Conservation (phyloP, 495 filamentous ascomycete species). For the Penicillium steckii region DNA sequence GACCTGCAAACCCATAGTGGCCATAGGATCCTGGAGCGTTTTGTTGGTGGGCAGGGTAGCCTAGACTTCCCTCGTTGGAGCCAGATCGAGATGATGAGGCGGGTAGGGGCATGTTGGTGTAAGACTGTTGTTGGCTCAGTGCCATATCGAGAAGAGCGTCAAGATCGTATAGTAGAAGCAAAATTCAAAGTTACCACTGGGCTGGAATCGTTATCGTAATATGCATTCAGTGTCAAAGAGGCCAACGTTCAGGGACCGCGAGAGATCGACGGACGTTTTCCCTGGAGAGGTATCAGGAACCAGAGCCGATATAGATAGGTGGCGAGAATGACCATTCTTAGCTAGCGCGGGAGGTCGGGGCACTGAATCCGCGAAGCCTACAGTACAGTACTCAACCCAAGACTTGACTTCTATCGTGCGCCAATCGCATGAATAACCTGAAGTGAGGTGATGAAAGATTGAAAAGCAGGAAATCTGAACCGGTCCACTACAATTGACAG, state of each 20-base stretch:
- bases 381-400: not conserved
- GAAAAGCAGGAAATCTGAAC: conserved; percentile 12
- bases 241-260: conserved; percentile 1
- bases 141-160: conserved; percentile 10
- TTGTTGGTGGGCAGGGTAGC: conserved; percentile 16
- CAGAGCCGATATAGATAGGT: conserved; percentile 4
- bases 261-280: conserved; percentile 2
- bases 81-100: conserved; percentile 7
- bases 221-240: conserved; percentile 1
- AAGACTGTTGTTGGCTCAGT: conserved; percentile 14
- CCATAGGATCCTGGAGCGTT: conserved; percentile 24
- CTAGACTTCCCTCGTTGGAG: conserved; percentile 13
- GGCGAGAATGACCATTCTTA: not conserved
- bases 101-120: conserved; percentile 9
- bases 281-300: conserved; percentile 4
- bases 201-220: not conserved
- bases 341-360: not conserved
- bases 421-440: conserved; percentile 1
- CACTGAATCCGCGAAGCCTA: not conserved
- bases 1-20: conserved; percentile 48
- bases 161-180: not conserved
- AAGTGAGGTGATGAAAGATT: not conserved
- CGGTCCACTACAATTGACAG: conserved; percentile 14
- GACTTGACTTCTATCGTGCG: not conserved
- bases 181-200: not conserved